Conservation (phyloP, 306 rosid genomes). For the Cucumis sativus region DNA sequence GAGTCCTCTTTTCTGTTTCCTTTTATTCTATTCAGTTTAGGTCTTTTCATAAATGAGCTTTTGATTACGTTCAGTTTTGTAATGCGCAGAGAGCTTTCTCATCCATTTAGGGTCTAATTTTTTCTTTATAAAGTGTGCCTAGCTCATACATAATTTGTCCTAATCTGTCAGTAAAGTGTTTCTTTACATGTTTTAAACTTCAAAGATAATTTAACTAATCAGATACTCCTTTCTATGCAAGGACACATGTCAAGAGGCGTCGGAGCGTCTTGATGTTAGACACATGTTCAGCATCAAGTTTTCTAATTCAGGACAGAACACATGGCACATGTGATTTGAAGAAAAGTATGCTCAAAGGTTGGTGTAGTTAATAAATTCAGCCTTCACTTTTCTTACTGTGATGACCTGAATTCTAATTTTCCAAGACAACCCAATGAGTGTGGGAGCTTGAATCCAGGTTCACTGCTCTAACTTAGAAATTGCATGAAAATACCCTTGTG, state of each 20-base stretch:
- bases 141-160: background rate
- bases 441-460: background rate
- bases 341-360: background rate
- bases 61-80: too few relatives aligned
- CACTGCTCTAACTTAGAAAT: background rate
- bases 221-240: background rate
- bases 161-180: background rate
- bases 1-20: background rate
- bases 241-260: background rate
- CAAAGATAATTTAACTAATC: background rate
- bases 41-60: background rate
- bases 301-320: background rate
- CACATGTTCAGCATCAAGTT: background rate
- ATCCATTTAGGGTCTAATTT: background rate
- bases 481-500: too few relatives aligned
- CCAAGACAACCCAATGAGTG: background rate
- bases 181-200: too few relatives aligned
- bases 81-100: background rate
- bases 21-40: background rate
- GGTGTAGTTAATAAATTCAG: background rate
- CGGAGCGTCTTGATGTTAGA: background rate
- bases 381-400: background rate
- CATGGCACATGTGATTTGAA: background rate
- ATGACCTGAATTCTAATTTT: background rate
- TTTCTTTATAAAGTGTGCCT: background rate